phyloP scores from a whole-genome alignment of 805 yeast species.

The Teunomyces funiuensis region DNA sequence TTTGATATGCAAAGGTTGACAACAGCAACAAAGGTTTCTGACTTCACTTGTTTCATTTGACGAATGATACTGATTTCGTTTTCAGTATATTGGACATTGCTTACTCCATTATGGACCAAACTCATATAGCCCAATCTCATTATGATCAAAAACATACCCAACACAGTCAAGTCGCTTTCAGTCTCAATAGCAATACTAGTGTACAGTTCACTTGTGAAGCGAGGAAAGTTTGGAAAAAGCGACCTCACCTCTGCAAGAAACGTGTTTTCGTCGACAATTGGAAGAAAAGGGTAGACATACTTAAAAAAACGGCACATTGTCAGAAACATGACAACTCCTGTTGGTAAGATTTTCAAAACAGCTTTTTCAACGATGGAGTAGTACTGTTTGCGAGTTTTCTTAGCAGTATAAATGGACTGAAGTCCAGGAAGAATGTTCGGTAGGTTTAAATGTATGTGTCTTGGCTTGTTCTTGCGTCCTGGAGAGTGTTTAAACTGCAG shows the following conservation, averaged over 20 bases:
- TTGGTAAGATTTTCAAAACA: constrained; percentile 31
- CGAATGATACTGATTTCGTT: constrained; percentile 27
- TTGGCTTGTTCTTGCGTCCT: background rate
- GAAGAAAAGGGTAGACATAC: constrained; percentile 41
- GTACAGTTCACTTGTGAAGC: constrained; percentile 16
- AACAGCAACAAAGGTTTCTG: constrained; percentile 28
- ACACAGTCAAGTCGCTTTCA: constrained; percentile 30
- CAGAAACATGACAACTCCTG: constrained; percentile 21
- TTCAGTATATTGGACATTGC: constrained; percentile 24
- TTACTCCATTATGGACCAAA: constrained; percentile 34
- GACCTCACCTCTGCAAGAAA: constrained; percentile 25
- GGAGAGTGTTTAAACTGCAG: background rate
- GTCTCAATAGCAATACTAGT: constrained; percentile 22
- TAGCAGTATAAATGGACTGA: constrained; percentile 6
- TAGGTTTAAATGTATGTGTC: background rate
- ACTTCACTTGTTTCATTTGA: constrained; percentile 31
- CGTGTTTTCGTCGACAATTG: constrained; percentile 32
- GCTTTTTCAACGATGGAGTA: constrained; percentile 28
- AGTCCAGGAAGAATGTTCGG: constrained; percentile 6
- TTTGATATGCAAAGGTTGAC: constrained; percentile 37
- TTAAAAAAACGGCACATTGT: constrained; percentile 35
- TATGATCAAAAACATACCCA: constrained; percentile 31
- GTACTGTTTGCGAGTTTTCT: constrained; percentile 22
- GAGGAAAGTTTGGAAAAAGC: constrained; percentile 25
- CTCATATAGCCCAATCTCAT: constrained; percentile 39